Percentiles rank a stretch among this genome's conserved stretches.
These are phyloP conservation scores for Alternaria solani DNA, from an alignment of 2,329 filamentous ascomycete species.

Conservation along the genomic window DNA sequence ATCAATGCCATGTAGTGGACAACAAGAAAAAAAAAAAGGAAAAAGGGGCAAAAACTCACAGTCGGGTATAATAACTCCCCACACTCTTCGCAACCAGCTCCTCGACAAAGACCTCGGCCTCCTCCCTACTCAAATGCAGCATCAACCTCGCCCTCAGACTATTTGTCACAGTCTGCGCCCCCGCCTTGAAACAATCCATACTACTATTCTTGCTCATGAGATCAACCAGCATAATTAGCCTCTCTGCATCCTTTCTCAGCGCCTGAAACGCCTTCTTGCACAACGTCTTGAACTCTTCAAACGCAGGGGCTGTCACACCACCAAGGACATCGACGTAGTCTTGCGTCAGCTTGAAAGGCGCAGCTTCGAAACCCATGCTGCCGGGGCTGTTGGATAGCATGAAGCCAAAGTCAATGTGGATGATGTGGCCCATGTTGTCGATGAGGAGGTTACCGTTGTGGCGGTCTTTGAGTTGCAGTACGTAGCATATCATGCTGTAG, in stretches of 20 bases:
- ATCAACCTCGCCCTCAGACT: slow-evolving; percentile 79
- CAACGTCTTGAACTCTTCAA: slow-evolving; percentile 76
- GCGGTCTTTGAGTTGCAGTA: slow-evolving; percentile 83
- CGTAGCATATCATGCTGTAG: slow-evolving; percentile 84
- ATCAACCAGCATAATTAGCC: slow-evolving; percentile 81
- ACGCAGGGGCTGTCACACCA: slow-evolving; percentile 73
- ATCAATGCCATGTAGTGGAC: too few species aligned
- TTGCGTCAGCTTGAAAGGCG: slow-evolving; percentile 85
- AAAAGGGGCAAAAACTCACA: slow-evolving; percentile 62
- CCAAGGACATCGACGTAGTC: slow-evolving; percentile 87
- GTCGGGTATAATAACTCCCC: slow-evolving; percentile 85
- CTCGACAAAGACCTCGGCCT: slow-evolving; percentile 83
- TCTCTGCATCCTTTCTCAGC: slow-evolving; percentile 78
- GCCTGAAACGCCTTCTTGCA: slow-evolving; percentile 89
- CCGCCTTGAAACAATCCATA: slow-evolving; percentile 81
- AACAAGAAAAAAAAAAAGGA: not conserved
- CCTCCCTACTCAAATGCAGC: slow-evolving; percentile 81
- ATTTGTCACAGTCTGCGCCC: slow-evolving; percentile 73
- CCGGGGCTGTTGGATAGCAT: slow-evolving; percentile 89
- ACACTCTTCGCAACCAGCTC: slow-evolving; percentile 82
- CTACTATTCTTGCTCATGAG: slow-evolving; percentile 85
- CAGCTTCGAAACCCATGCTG: slow-evolving; percentile 84
- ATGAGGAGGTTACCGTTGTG: slow-evolving; percentile 89
- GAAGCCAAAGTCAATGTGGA: slow-evolving; percentile 90
- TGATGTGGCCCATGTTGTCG: slow-evolving; percentile 84